phyloP scores from a whole-genome alignment of 2,329 filamentous ascomycete genomes.

The Cadophora gregata region DNA sequence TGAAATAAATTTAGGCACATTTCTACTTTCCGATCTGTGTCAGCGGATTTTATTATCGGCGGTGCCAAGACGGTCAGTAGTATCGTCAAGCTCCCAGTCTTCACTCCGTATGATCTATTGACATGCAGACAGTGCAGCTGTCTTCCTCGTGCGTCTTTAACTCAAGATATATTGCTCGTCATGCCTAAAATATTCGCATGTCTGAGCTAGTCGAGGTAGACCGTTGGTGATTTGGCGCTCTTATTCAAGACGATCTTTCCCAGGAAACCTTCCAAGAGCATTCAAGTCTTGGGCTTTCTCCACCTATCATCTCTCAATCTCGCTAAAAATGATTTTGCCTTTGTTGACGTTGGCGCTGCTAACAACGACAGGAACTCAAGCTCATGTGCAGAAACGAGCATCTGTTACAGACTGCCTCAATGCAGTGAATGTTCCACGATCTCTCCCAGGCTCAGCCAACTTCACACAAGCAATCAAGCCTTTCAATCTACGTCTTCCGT shows the following conservation, averaged over 20 bases:
- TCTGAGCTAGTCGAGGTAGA: background rate
- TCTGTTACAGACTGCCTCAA: conserved; percentile 29
- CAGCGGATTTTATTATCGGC: too few species aligned
- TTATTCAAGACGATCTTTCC: background rate
- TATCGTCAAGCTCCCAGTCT: too few species aligned
- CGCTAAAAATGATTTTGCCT: background rate
- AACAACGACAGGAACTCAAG: background rate
- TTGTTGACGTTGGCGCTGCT: background rate
- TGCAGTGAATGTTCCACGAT: conserved; percentile 27
- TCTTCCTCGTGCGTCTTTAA: too few species aligned
- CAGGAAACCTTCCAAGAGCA: background rate
- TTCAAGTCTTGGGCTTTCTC: background rate
- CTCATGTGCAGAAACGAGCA: conserved; percentile 6
- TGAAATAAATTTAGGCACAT: background rate
- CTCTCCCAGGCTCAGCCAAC: conserved; percentile 22
- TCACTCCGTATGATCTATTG: too few species aligned
- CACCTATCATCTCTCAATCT: background rate
- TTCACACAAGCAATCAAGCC: conserved; percentile 30
- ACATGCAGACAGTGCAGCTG: too few species aligned
- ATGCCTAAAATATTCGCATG: background rate
- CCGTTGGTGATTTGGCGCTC: background rate
- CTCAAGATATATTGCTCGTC: conserved; percentile 1
- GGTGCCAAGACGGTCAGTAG: too few species aligned
- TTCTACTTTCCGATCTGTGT: background rate
- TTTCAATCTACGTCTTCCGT: conserved; percentile 35